Evolutionary conservation across 371 early-diverging fungal genomes (phyloP).

Genomic region (Catenaria anguillulae): DNA sequence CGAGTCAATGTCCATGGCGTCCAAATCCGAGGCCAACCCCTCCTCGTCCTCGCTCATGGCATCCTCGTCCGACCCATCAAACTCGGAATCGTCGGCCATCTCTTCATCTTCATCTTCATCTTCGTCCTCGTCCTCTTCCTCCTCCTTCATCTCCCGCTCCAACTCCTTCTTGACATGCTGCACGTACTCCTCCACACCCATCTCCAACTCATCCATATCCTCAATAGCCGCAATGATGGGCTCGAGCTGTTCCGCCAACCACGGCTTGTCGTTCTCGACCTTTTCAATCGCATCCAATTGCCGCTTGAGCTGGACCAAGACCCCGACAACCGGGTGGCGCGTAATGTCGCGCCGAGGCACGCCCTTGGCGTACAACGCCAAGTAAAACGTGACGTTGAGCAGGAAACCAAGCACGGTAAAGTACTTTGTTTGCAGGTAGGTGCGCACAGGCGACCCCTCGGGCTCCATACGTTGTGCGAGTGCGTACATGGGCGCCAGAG

Average conservation of each 20-base stretch:
- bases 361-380: slow-evolving; percentile 56
- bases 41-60: background rate
- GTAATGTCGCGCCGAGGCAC: slow-evolving; percentile 30
- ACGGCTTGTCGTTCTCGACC: slow-evolving; percentile 30
- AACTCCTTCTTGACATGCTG: slow-evolving; percentile 11
- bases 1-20: background rate
- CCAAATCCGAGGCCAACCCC: too few relatives aligned
- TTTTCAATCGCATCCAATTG: slow-evolving; percentile 52
- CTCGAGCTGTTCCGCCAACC: slow-evolving; percentile 23
- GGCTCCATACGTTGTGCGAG: slow-evolving; percentile 20
- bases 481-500: slow-evolving; percentile 20
- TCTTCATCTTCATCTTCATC: slow-evolving; percentile 11
- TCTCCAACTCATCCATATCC: slow-evolving; percentile 13
- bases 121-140: slow-evolving; percentile 41
- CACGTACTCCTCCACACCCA: slow-evolving; percentile 12
- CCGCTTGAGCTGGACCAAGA: slow-evolving; percentile 51
- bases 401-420: slow-evolving; percentile 55
- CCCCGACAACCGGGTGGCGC: slow-evolving; percentile 65
- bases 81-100: slow-evolving; percentile 26
- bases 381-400: slow-evolving; percentile 77
- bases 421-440: slow-evolving; percentile 27
- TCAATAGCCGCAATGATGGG: slow-evolving; percentile 14
- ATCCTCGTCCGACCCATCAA: slow-evolving; percentile 47
- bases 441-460: slow-evolving; percentile 23
- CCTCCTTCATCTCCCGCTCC: slow-evolving; percentile 44